phyloP scores from a whole-genome alignment of 345 rosid genomes.

The Syzygium aromaticum region DNA sequence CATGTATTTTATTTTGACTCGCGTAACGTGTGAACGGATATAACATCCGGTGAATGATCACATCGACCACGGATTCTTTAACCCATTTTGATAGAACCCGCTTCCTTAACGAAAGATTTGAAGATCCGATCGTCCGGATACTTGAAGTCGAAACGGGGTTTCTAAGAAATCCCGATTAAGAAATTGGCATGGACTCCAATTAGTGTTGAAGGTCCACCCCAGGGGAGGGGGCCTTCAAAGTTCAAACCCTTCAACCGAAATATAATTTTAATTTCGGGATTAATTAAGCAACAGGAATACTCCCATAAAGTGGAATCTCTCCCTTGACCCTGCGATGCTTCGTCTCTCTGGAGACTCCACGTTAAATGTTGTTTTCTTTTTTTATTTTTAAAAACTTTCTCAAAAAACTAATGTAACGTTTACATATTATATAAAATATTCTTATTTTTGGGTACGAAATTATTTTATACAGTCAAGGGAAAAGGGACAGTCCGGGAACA shows the following conservation, averaged over 20 bases:
- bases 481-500: background rate
- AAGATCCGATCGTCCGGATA: background rate
- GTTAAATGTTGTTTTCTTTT: background rate
- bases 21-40: background rate
- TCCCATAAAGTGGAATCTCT: background rate
- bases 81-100: background rate
- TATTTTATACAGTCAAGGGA: background rate
- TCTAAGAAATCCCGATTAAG: background rate
- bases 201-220: background rate
- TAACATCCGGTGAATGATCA: background rate
- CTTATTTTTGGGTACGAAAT: no score
- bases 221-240: background rate
- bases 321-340: background rate
- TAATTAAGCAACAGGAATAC: background rate
- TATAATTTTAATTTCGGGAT: background rate
- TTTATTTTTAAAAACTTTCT: no score
- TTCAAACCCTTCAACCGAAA: background rate
- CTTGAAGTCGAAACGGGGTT: background rate
- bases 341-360: background rate
- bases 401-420: no score
- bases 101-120: background rate
- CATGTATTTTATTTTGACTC: background rate
- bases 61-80: background rate
- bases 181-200: background rate
- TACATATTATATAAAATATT: no score